phyloP scores from a whole-genome alignment of 2,329 filamentous ascomycete genomes.

The Nannizziopsis arthrosporioides region DNA sequence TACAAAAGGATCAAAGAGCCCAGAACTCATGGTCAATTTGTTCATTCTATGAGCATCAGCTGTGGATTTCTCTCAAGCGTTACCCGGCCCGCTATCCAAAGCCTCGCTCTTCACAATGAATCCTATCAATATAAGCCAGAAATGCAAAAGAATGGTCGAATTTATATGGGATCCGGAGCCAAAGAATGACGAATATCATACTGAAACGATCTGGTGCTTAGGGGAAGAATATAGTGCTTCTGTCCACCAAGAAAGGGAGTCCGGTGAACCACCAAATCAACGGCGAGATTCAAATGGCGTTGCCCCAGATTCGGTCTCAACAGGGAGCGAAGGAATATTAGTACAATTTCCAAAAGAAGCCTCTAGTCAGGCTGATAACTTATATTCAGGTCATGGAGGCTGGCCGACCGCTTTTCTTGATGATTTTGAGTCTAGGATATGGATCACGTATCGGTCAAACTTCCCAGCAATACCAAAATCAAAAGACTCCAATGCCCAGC shows the following conservation, averaged over 20 bases:
- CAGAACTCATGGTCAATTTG: too few species aligned
- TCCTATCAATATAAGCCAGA: conserved; percentile 48
- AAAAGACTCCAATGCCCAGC: conserved; percentile 56
- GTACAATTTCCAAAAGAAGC: background rate
- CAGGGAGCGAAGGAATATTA: background rate
- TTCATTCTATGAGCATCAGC: too few species aligned
- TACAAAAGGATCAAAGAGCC: too few species aligned
- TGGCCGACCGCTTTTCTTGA: conserved; percentile 82
- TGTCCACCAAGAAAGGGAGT: background rate
- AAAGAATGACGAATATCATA: conserved; percentile 57
- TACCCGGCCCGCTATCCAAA: too few species aligned
- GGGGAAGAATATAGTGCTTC: conserved; percentile 44
- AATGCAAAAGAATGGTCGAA: conserved; percentile 72
- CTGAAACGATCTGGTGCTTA: conserved; percentile 74
- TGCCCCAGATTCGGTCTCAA: background rate
- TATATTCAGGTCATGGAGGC: conserved; percentile 27
- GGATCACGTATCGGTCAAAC: conserved; percentile 90
- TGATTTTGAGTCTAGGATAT: conserved; percentile 85
- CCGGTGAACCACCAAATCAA: conserved; percentile 10
- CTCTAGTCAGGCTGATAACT: background rate
- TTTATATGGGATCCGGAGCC: conserved; percentile 89
- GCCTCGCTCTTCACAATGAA: conserved; percentile 37
- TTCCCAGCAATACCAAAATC: conserved; percentile 75
- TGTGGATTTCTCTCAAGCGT: too few species aligned
- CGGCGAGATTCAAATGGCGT: conserved; percentile 8